Evolutionary conservation across 2,329 filamentous ascomycete genomes (phyloP).

Genomic region (Pestalotiopsis sp.): DNA sequence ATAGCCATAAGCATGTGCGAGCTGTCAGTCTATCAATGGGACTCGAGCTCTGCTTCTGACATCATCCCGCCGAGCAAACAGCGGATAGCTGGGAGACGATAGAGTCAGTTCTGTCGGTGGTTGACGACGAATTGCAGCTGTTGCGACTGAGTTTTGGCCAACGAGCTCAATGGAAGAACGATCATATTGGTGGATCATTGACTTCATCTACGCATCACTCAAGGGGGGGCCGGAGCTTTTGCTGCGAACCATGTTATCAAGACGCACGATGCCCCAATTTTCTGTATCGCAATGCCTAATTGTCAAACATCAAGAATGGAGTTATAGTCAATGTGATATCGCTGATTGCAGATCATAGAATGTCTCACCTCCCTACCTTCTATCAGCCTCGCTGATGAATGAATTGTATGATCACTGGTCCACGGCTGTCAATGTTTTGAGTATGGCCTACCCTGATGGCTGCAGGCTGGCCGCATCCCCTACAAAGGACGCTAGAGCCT

Average conservation of each 20-base stretch:
- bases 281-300: background rate
- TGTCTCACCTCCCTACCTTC: too few relatives aligned
- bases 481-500: background rate
- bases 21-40: background rate
- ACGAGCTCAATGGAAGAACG: background rate
- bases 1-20: background rate
- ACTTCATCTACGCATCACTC: conserved; percentile 2
- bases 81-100: background rate
- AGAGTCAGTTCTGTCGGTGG: background rate
- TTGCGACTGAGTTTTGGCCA: background rate
- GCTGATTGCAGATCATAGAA: too few relatives aligned
- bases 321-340: too few relatives aligned
- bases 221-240: background rate
- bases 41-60: background rate
- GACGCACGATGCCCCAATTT: background rate
- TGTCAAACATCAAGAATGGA: background rate
- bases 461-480: background rate
- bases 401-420: too few relatives aligned
- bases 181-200: background rate
- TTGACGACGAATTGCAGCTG: background rate
- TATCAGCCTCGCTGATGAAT: too few relatives aligned
- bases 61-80: background rate
- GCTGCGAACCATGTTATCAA: conserved; percentile 1
- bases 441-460: too few relatives aligned
- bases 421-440: too few relatives aligned